Evolutionary conservation across 257 asterid genomes (phyloP), one percentile per base, ranked within the genome.

Genomic region (Penstemon eatonii): DNA sequence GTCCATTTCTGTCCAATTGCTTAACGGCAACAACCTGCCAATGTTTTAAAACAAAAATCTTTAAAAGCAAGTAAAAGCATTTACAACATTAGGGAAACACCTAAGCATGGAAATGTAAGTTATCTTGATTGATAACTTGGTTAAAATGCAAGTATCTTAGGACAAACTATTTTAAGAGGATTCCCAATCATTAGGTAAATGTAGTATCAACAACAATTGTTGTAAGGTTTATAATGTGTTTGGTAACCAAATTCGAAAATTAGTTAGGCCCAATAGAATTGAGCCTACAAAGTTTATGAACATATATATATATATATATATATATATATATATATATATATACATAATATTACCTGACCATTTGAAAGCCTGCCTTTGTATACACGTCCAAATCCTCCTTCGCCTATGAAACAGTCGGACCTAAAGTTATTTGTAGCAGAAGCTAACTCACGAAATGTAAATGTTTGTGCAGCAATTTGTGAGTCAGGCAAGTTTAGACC

Each of bases 1-100:
- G 96, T 71, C 99, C 99, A 75, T 94, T 85, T 76, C 98, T 86
- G 75, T 94, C 99, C 79, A 94, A 85, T 67, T 94, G 99, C 80
- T 94, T 94, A 43, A 94, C 96, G 52, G 99, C 99, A 70, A 87
- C 96, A 39, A 78, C 89, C 99, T 91, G 84, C 75, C 76, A 71
- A 77, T 57, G 33, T 69, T 25, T 25, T 25, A 18, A 56, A 61
- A 50, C 44, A 50, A 12, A 42, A 52, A 60, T 63, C 36, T 8
- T 54, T 33, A 42, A 58, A 69, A 57, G 52, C 55, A 54, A 36
- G 55, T 43, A 42, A 56, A 65, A 37, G 13, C 13, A 52, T 15
- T 11, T 0, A 19, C 47, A n/a, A 61, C 62, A 12, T 18, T 36
- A 3, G 43, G 3, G 4, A 45, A 37, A 46, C 4, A 12, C 51